phyloP scores from a whole-genome alignment of 345 rosid genomes.

The Mercurialis annua region DNA sequence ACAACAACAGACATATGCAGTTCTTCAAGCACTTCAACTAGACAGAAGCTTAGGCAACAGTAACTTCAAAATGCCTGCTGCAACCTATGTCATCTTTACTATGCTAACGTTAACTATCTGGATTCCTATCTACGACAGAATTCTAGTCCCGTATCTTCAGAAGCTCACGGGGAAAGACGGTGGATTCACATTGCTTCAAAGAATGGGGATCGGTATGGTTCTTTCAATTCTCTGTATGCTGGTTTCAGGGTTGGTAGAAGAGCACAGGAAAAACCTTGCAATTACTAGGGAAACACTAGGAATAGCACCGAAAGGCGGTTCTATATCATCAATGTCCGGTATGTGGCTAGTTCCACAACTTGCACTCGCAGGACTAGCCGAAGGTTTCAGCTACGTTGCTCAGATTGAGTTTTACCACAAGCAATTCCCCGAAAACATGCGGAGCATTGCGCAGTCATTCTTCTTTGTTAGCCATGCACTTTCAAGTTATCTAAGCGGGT shows the following conservation, averaged over 20 bases:
- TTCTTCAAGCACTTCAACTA: conserved; percentile 57
- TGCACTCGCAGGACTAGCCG: conserved; percentile 27
- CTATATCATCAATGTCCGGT: conserved; percentile 18
- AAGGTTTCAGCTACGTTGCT: conserved; percentile 19
- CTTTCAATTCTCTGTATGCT: conserved; percentile 13
- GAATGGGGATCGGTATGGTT: conserved; percentile 24
- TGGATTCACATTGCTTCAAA: conserved; percentile 33
- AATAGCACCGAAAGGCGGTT: conserved; percentile 6
- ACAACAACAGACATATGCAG: conserved; percentile 57
- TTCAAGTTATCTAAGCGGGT: conserved; percentile 3
- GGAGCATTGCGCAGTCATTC: conserved; percentile 18
- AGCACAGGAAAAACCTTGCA: conserved; percentile 15
- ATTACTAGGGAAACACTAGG: conserved; percentile 13
- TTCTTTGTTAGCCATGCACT: not conserved
- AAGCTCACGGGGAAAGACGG: conserved; percentile 41
- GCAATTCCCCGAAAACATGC: conserved; percentile 20
- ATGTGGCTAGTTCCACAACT: conserved; percentile 40
- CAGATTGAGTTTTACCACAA: conserved; percentile 19
- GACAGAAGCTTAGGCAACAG: conserved; percentile 37
- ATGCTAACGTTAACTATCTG: conserved; percentile 51
- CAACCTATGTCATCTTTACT: conserved; percentile 43
- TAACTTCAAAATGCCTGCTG: conserved; percentile 51
- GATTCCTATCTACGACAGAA: conserved; percentile 52
- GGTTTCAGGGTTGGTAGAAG: conserved; percentile 21
- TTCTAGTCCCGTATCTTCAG: conserved; percentile 42